Conservation (phyloP, 352 stramenopile genomes). For the Pythium oligandrum region DNA sequence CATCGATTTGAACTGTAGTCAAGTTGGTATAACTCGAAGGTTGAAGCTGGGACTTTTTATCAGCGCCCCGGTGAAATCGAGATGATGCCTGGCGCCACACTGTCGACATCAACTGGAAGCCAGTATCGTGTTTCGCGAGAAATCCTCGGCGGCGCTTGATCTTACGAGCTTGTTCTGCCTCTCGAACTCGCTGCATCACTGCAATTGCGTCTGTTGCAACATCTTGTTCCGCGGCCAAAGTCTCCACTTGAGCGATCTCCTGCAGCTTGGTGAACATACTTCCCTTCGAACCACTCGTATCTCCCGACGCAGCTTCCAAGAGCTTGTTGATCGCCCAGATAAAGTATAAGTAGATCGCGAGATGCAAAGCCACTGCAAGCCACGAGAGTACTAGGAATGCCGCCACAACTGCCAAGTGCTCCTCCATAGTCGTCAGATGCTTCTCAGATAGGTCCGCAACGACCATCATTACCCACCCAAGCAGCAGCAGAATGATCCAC, state of each 20-base stretch:
- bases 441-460: conserved; percentile 5
- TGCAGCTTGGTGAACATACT: conserved; percentile 13
- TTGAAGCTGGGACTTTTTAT: no score
- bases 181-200: conserved; percentile 18
- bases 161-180: conserved; percentile 10
- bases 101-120: not conserved
- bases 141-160: no score
- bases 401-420: conserved; percentile 8
- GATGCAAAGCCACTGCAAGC: no score
- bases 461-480: not conserved
- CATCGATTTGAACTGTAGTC: no score
- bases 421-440: not conserved
- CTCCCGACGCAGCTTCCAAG: conserved; percentile 6
- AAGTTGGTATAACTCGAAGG: no score
- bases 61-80: no score
- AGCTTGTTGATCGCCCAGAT: no score
- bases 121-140: not conserved
- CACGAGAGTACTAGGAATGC: not conserved
- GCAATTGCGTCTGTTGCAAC: conserved; percentile 16
- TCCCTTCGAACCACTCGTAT: not conserved
- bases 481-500: conserved; percentile 13
- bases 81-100: conserved; percentile 12
- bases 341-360: no score
- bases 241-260: conserved; percentile 18
- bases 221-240: conserved; percentile 3